phyloP scores from a whole-genome alignment of 768 basidiomycete species.

The Lanmaoa pseudosensibilis region DNA sequence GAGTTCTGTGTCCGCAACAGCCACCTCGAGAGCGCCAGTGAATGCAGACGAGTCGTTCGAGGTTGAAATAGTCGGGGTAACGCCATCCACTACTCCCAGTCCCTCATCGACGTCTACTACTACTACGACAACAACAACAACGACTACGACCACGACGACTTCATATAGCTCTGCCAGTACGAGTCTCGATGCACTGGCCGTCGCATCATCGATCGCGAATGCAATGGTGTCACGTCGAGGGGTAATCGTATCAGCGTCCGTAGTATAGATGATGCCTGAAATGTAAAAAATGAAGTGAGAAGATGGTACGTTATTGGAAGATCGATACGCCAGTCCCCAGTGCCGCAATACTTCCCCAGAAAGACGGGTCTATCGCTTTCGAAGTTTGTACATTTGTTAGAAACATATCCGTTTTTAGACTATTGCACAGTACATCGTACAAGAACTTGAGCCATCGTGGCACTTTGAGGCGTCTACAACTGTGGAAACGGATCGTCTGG shows the following conservation, averaged over 20 bases:
- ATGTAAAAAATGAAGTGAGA: not conserved
- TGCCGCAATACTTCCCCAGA: not conserved
- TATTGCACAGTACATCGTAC: too few species aligned
- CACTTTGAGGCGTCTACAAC: too few species aligned
- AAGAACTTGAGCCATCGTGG: too few species aligned
- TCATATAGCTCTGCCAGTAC: not conserved
- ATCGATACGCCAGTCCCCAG: not conserved
- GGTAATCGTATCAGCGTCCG: not conserved
- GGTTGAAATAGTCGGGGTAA: slow-evolving; percentile 21
- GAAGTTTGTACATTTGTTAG: not conserved
- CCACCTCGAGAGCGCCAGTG: not conserved
- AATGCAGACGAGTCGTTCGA: slow-evolving; percentile 17
- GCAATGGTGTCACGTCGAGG: not conserved
- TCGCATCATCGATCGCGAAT: slow-evolving; percentile 24
- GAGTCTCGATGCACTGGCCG: slow-evolving; percentile 13
- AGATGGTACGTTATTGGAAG: not conserved
- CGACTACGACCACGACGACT: not conserved
- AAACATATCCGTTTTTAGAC: not conserved
- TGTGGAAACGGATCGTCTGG: too few species aligned
- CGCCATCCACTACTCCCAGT: not conserved
- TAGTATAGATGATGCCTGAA: not conserved
- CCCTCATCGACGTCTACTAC: slow-evolving; percentile 3
- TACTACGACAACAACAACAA: not conserved
- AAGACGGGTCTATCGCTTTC: not conserved
- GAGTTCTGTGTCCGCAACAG: not conserved